Evolutionary conservation across 176 grass and related monocot genomes (phyloP).

Genomic region (Elymus sibiricus): DNA sequence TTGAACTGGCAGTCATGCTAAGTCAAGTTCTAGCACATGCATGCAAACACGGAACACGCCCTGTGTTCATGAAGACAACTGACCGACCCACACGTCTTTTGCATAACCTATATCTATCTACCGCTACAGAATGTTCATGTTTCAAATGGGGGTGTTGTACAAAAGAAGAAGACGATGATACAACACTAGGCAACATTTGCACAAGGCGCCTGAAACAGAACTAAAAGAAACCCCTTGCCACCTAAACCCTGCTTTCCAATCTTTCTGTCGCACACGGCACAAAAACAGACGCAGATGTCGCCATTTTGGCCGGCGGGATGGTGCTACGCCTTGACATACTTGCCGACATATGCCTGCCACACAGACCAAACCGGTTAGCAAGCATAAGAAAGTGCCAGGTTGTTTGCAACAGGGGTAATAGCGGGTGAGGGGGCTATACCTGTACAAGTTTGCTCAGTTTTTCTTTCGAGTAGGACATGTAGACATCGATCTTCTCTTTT

Average conservation of each 20-base stretch:
- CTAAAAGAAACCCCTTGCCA: background rate
- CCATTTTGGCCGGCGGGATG: background rate
- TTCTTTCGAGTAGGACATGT: conserved; percentile 73
- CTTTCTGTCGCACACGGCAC: background rate
- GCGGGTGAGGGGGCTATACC: conserved; percentile 29
- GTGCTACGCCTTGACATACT: conserved; percentile 55
- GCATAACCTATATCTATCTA: background rate
- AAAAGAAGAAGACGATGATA: conserved; percentile 1
- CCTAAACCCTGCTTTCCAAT: background rate
- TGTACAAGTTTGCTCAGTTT: conserved; percentile 90
- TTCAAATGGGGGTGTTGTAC: conserved; percentile 22
- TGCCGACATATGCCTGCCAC: conserved; percentile 86
- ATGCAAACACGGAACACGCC: background rate
- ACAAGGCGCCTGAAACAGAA: conserved; percentile 2
- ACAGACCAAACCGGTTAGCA: background rate
- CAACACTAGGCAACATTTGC: conserved; percentile 7
- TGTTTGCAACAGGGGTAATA: background rate
- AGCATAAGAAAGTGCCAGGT: background rate
- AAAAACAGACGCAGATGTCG: background rate
- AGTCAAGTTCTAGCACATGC: background rate
- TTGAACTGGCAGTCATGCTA: background rate
- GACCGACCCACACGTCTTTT: conserved; percentile 3
- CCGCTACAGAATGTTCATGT: conserved; percentile 8
- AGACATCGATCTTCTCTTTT: conserved; percentile 91
- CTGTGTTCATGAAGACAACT: background rate